Evolutionary conservation across 2,329 filamentous ascomycete genomes (phyloP), one percentile per base, ranked within the genome.

Genomic region (Hymenoscyphus linearis): DNA sequence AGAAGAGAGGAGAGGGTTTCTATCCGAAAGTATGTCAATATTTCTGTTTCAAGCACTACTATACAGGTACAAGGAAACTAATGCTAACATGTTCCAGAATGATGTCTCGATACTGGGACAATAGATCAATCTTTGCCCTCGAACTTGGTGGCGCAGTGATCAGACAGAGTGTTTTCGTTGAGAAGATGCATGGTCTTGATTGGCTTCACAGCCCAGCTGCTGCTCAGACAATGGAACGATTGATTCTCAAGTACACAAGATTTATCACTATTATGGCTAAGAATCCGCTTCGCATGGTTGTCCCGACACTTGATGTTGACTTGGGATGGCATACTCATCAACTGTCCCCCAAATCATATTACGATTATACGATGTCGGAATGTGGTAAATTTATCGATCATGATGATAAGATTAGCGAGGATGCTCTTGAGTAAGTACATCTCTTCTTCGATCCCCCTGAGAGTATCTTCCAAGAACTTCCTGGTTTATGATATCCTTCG

Each of bases 321-420:
- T 76, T 92, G 0, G 88, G 83, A 0, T 92, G 89, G 88, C 91
- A 96, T 71, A 93, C 89, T 0, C 89, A 93, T 53, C 68, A 93
- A 71, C 82, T 93, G 2, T 82, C 77, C 9, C 87, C 90, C 0
- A 69, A 71, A 2, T 69, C 76, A 3, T 95, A 95, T 74, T 87
- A 84, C 67, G 62, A 71, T 2, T 87, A 82, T 70, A 87, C 83
- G 1, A 70, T 80, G 1, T 59, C 57, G 0, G 72, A 73, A 25
- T 80, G 79, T 5, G 70, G 69, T 0, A 83, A 80, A 55, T 90
- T 91, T 69, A 82, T 93, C 66, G 86, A 93, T 70, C 91, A 96
- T 70, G 88, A 95, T 72, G 91, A 96, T 77, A 93, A 93, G 74
- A 85, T 96, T 25, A 85, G 87, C 55, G 87, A 92, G 68, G 77